These are phyloP conservation scores for Barnettozyma pratensis DNA, from an alignment of 805 yeast genomes.

Conservation along the genomic window DNA sequence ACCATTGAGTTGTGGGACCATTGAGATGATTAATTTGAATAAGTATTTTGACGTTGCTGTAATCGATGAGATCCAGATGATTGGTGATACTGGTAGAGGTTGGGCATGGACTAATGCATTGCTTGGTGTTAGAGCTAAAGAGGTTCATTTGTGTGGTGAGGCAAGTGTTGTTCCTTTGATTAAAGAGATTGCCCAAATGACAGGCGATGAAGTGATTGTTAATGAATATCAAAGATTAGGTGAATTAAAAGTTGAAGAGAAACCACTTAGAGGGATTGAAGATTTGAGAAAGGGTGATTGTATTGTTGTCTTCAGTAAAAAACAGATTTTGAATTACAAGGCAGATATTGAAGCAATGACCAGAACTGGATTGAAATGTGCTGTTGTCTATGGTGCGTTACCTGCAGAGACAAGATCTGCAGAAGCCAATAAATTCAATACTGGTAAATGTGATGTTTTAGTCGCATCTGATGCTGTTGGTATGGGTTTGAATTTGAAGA, in stretches of 20 bases:
- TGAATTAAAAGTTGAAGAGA: slow-evolving; percentile 50
- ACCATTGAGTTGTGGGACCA: slow-evolving; percentile 77
- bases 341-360: slow-evolving; percentile 63
- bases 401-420: slow-evolving; percentile 92
- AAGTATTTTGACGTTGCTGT: slow-evolving; percentile 79
- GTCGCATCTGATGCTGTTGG: slow-evolving; percentile 98
- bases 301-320: slow-evolving; percentile 79
- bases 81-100: slow-evolving; percentile 74
- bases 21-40: slow-evolving; percentile 81
- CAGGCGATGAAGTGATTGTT: slow-evolving; percentile 80
- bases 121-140: slow-evolving; percentile 79
- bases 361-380: slow-evolving; percentile 61
- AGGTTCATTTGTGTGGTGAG: slow-evolving; percentile 92
- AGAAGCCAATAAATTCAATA: slow-evolving; percentile 77
- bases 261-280: slow-evolving; percentile 31
- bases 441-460: slow-evolving; percentile 72
- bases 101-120: slow-evolving; percentile 93
- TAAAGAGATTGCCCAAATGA: slow-evolving; percentile 47
- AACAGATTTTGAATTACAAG: slow-evolving; percentile 62
- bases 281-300: slow-evolving; percentile 74
- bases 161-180: slow-evolving; percentile 73
- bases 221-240: slow-evolving; percentile 74
- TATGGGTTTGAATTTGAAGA: slow-evolving; percentile 89
- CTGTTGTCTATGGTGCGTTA: slow-evolving; percentile 89
- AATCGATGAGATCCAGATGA: slow-evolving; percentile 95